Evolutionary conservation across 768 basidiomycete species (phyloP), one percentile per base, ranked within the genome.

Genomic region (Phanerochaete carnosa): DNA sequence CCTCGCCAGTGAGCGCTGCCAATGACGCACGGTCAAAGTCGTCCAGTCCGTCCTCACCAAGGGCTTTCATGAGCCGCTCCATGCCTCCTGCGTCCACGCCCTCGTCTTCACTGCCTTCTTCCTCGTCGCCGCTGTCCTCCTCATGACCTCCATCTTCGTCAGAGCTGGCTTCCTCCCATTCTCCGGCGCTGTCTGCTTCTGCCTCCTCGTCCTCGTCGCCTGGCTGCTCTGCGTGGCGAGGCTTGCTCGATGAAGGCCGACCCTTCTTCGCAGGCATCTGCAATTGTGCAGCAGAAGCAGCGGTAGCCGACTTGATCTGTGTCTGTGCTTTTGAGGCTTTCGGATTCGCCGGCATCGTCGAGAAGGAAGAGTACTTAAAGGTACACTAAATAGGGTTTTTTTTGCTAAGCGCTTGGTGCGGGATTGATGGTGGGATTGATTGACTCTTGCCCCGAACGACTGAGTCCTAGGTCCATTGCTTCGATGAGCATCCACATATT

Each of bases 31-130:
- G 76, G 52, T 84, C 88, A 67, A 84, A 82, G 25, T 89, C 87
- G 66, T 88, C 83, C 60, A 89, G 69, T 1, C 82, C 85, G 62
- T 89, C 84, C 23, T 88, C 87, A 13, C 86, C 87, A 28, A 87
- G 70, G 11, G 83, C 78, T 16, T 79, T 77, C 74, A 86, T 78
- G 4, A 87, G 74, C 49, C 79, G 73, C 65, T 78, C 74, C 80
- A 85, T 80, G n/a, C 84, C 86, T 65, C 79, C 77, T 63, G 83
- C 80, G 64, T 85, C 81, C 5, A 85, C 74, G 28, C 76, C 83
- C 49, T 81, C 76, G 28, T 72, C 71, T 28, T 67, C 69, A 6
- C 71, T 69, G 15, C n/a, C n/a, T n/a, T n/a, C n/a, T n/a, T 66
- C 60, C 22, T 56, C 49, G 1, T 61, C 65, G 22, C 51, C 62